Percentiles rank a stretch among this genome's conserved stretches.
Conservation (phyloP, 2,329 filamentous ascomycete species). For the Fusarium sp. region DNA sequence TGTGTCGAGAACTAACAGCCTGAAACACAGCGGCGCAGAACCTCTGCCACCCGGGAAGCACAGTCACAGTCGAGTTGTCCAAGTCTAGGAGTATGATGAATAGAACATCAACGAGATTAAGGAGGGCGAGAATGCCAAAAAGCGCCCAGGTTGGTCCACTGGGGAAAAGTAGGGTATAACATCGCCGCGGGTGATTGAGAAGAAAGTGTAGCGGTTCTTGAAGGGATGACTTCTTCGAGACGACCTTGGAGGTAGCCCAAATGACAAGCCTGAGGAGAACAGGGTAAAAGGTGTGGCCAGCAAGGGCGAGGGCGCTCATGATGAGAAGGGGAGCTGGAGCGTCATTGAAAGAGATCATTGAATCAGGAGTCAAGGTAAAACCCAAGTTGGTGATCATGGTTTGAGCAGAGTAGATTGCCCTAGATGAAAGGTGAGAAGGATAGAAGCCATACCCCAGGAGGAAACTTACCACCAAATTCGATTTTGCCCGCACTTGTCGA, state of each 20-base stretch:
- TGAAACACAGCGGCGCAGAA: slow-evolving; percentile 68
- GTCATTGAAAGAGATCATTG: slow-evolving; percentile 59
- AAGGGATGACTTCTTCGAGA: slow-evolving; percentile 50
- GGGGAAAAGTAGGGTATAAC: slow-evolving; percentile 71
- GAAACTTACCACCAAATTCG: slow-evolving; percentile 59
- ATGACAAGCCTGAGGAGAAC: slow-evolving; percentile 66
- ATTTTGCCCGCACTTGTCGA: slow-evolving; percentile 51
- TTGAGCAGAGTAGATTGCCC: slow-evolving; percentile 60
- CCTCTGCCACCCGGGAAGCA: slow-evolving; percentile 55
- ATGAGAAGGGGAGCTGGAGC: slow-evolving; percentile 56
- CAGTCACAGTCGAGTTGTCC: slow-evolving; percentile 59
- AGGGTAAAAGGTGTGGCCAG: slow-evolving; percentile 66
- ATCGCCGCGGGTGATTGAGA: slow-evolving; percentile 69
- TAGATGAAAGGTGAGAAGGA: slow-evolving; percentile 31
- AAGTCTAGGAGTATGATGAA: slow-evolving; percentile 63
- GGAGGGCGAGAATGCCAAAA: slow-evolving; percentile 56
- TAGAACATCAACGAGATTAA: slow-evolving; percentile 65
- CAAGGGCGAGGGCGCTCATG: slow-evolving; percentile 59
- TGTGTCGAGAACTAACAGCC: slow-evolving; percentile 59
- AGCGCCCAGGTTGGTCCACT: slow-evolving; percentile 68
- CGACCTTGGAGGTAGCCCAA: slow-evolving; percentile 62
- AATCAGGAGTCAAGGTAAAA: slow-evolving; percentile 64
- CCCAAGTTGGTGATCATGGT: slow-evolving; percentile 64
- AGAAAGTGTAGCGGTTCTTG: slow-evolving; percentile 63
- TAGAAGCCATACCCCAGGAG: too few relatives aligned